Percentiles rank a stretch among this genome's conserved stretches.
phyloP scores from a whole-genome alignment of 2,329 filamentous ascomycete genomes.

The Clarireedia paspali region DNA sequence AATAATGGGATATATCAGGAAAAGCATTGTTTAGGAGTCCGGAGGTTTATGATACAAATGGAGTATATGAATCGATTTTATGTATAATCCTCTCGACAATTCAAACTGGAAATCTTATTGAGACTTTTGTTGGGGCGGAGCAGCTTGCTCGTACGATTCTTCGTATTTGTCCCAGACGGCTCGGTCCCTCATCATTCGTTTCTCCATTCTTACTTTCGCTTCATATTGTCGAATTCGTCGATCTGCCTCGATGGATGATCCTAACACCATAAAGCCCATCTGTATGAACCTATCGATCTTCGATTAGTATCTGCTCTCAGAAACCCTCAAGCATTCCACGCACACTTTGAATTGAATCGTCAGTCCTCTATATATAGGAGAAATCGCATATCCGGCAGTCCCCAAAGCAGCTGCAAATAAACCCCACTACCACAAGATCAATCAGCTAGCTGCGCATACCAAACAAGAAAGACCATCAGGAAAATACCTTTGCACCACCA shows the following conservation, averaged over 20 bases:
- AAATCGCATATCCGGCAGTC: conserved; percentile 53
- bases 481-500: conserved; percentile 55
- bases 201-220: conserved; percentile 54
- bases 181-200: conserved; percentile 54
- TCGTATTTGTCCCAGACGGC: conserved; percentile 64
- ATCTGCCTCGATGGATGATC: conserved; percentile 71
- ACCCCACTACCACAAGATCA: conserved; percentile 49
- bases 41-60: conserved; percentile 9
- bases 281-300: conserved; percentile 58
- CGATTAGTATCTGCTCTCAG: background rate
- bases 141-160: conserved; percentile 37
- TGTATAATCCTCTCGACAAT: conserved; percentile 2
- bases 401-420: conserved; percentile 54
- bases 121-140: conserved; percentile 10
- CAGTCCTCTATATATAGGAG: conserved; percentile 63
- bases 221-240: conserved; percentile 60
- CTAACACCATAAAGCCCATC: conserved; percentile 66
- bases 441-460: background rate
- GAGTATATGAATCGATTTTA: conserved; percentile 4
- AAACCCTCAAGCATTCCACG: conserved; percentile 24
- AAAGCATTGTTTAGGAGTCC: conserved; percentile 20
- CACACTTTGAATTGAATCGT: conserved; percentile 75
- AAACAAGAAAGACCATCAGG: background rate
- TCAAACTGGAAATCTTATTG: conserved; percentile 11
- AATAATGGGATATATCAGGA: conserved; percentile 14